Conservation (phyloP, 495 filamentous ascomycete species). For the Podospora australis region DNA sequence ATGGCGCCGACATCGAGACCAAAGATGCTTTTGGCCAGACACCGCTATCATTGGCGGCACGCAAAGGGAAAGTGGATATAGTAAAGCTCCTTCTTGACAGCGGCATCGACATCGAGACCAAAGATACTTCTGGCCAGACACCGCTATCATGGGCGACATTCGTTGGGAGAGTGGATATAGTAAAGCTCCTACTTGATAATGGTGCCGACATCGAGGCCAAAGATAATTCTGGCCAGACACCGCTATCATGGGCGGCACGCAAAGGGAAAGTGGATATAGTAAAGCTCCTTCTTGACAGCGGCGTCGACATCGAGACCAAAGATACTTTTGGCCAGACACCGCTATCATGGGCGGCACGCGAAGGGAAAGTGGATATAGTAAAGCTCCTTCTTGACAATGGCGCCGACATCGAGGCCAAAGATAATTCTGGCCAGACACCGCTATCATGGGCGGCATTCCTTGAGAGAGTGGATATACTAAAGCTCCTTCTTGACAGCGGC, state of each 20-base stretch:
- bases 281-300: not conserved
- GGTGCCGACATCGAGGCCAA: not conserved
- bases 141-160: not conserved
- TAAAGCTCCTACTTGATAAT: not conserved
- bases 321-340: not conserved
- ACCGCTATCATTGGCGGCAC: not conserved
- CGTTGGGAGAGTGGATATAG: not conserved
- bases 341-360: not conserved
- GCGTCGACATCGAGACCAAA: not conserved
- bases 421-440: not conserved
- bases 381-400: not conserved
- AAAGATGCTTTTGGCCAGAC: not conserved
- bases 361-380: not conserved
- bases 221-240: not conserved
- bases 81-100: not conserved
- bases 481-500: no score
- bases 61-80: not conserved
- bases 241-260: not conserved
- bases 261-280: not conserved
- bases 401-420: not conserved
- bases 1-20: not conserved
- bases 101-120: not conserved
- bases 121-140: not conserved
- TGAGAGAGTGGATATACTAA: no score
- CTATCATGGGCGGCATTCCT: no score